A percentile compares a stretch with the other conserved stretches of the same genome.
Evolutionary conservation across 306 rosid species (phyloP).

Genomic region (Glycine latifolia): DNA sequence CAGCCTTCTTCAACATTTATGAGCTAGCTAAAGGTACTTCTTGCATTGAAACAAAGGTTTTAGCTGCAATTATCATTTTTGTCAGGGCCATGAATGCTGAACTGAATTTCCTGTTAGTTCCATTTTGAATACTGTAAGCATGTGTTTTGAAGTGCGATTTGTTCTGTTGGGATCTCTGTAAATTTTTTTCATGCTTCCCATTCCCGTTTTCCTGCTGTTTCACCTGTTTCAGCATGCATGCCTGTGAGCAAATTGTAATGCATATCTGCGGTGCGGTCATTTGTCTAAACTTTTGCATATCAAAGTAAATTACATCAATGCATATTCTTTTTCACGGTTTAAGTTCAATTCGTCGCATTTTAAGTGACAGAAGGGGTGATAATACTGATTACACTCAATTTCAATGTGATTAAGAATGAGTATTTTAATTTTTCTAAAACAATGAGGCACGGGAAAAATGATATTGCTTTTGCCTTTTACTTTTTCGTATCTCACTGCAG

Average conservation of each 20-base stretch:
- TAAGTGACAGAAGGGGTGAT: neutral
- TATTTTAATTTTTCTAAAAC: neutral
- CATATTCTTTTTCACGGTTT: neutral
- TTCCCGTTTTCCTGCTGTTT: slow-evolving; percentile 15
- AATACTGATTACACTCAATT: neutral
- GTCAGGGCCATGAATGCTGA: slow-evolving; percentile 26
- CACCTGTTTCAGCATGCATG: slow-evolving; percentile 37
- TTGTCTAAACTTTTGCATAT: slow-evolving; percentile 35
- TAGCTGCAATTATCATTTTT: slow-evolving; percentile 35
- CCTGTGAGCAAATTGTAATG: slow-evolving; percentile 32
- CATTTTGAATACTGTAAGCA: slow-evolving; percentile 25
- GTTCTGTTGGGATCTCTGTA: slow-evolving; percentile 39
- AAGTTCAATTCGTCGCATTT: neutral
- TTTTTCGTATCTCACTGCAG: too few relatives aligned
- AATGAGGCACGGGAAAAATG: too few relatives aligned
- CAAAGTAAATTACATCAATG: neutral
- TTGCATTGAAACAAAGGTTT: slow-evolving; percentile 25
- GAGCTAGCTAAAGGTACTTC: slow-evolving; percentile 32
- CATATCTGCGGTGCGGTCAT: slow-evolving; percentile 31
- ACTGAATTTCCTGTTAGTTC: slow-evolving; percentile 38
- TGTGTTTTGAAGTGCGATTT: slow-evolving; percentile 36
- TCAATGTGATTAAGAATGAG: neutral
- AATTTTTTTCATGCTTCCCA: neutral
- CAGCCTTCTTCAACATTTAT: slow-evolving; percentile 43
- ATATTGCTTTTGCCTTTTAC: too few relatives aligned